These are phyloP conservation scores for Hypoxylon subgilvum DNA, from an alignment of 495 filamentous ascomycete genomes.

Conservation along the genomic window DNA sequence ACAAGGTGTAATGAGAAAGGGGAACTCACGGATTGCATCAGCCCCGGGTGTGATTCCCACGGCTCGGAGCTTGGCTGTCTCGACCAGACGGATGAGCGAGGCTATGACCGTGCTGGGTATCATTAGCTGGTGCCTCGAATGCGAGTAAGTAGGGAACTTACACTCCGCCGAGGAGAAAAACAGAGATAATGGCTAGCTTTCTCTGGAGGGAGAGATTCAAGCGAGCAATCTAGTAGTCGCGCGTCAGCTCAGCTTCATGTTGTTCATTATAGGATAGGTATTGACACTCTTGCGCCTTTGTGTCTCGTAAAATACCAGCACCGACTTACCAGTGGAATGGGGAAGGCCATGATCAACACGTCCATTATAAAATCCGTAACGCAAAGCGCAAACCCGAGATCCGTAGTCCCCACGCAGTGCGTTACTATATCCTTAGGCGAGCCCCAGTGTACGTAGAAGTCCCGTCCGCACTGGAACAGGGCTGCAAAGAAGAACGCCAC, in stretches of 20 bases:
- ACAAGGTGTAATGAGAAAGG: not conserved
- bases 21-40: slow-evolving; percentile 18
- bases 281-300: no score
- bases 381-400: not conserved
- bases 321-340: slow-evolving; percentile 18
- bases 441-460: slow-evolving; percentile 6
- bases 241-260: not conserved
- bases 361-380: slow-evolving; percentile 26
- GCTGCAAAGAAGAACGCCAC: slow-evolving; percentile 12
- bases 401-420: not conserved
- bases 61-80: not conserved
- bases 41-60: slow-evolving; percentile 2
- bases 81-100: slow-evolving; percentile 10
- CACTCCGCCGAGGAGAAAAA: slow-evolving; percentile 18
- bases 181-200: slow-evolving; percentile 7
- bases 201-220: slow-evolving; percentile 8
- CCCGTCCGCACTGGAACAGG: slow-evolving; percentile 16
- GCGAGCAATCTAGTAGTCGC: slow-evolving; percentile 26
- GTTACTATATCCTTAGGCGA: not conserved
- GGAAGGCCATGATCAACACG: slow-evolving; percentile 17
- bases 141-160: slow-evolving; percentile 1
- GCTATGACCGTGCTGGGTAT: slow-evolving; percentile 8
- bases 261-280: no score
- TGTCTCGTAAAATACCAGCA: not conserved
- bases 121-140: not conserved